These are phyloP conservation scores for Neurospora crassa DNA, from an alignment of 2,329 filamentous ascomycete genomes.

Conservation along the genomic window DNA sequence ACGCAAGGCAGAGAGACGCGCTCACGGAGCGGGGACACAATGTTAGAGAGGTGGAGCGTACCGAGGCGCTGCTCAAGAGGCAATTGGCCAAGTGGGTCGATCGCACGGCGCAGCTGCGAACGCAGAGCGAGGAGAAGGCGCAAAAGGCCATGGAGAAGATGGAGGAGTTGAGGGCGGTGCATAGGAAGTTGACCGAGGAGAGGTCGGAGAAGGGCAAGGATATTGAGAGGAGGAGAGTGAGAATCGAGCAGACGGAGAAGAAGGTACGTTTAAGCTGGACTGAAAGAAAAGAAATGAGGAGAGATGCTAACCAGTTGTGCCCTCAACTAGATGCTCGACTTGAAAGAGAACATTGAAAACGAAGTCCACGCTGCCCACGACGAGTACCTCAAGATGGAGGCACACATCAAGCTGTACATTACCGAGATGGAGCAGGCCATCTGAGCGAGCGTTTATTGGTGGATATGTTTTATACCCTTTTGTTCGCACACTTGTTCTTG, in stretches of 20 bases:
- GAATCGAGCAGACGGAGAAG: conserved; percentile 97
- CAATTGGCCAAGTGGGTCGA: conserved; percentile 81
- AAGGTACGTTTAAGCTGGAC: conserved; percentile 52
- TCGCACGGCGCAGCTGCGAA: conserved; percentile 72
- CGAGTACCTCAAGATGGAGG: conserved; percentile 95
- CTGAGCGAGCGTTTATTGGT: conserved; percentile 16
- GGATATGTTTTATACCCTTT: background rate
- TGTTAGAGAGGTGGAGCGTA: conserved; percentile 82
- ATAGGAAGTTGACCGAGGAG: conserved; percentile 76
- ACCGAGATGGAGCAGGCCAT: conserved; percentile 96
- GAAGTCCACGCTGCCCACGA: conserved; percentile 86
- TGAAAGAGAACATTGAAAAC: conserved; percentile 95
- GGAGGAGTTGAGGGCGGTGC: conserved; percentile 75
- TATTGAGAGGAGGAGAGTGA: conserved; percentile 83
- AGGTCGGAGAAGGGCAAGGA: conserved; percentile 78
- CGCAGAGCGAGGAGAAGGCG: conserved; percentile 73
- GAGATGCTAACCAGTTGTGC: conserved; percentile 19
- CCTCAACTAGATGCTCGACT: conserved; percentile 70
- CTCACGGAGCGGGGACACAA: conserved; percentile 82
- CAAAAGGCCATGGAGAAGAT: conserved; percentile 75
- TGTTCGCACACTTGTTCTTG: background rate
- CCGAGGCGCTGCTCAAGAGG: conserved; percentile 72
- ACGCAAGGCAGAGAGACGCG: conserved; percentile 73
- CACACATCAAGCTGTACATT: conserved; percentile 94
- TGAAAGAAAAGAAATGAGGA: background rate